Percentiles rank a stretch among this genome's conserved stretches.
Evolutionary conservation across 73 alveolate genomes (phyloP).

Genomic region (Breviolum minutum): DNA sequence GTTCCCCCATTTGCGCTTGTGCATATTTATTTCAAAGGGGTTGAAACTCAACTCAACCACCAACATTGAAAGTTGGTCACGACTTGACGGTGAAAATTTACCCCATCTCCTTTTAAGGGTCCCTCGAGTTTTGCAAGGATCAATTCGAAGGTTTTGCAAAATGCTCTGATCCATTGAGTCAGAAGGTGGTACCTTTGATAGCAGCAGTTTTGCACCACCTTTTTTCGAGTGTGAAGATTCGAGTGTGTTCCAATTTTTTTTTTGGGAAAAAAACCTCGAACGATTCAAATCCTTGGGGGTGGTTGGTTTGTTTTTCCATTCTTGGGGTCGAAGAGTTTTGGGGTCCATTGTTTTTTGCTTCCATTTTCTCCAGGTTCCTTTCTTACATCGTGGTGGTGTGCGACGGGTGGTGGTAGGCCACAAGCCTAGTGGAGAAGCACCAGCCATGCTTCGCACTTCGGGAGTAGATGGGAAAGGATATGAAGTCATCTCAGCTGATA

Average conservation of each 20-base stretch:
- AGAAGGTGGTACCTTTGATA: not conserved
- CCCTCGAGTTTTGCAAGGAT: not conserved
- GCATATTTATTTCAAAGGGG: no score
- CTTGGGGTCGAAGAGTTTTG: not conserved
- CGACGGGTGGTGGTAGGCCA: conserved; percentile 92
- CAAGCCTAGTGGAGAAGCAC: conserved; percentile 90
- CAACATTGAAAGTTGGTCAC: no score
- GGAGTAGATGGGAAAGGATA: not conserved
- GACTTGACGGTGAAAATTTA: no score
- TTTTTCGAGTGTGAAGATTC: not conserved
- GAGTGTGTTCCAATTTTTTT: not conserved
- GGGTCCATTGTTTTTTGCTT: not conserved
- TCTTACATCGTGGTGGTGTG: conserved; percentile 9
- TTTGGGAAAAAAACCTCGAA: not conserved
- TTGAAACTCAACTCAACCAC: no score
- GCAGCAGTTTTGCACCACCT: not conserved
- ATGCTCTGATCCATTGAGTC: conserved; percentile 57
- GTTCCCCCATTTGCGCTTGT: no score
- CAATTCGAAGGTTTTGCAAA: conserved; percentile 27
- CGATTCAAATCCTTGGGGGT: not conserved
- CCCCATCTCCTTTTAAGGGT: no score
- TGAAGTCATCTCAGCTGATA: conserved; percentile 21
- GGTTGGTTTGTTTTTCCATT: not conserved
- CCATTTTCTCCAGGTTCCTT: not conserved
- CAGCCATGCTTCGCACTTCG: conserved; percentile 49